These are phyloP conservation scores for Ampelomyces quisqualis DNA, from an alignment of 2,329 filamentous ascomycete genomes.

Conservation along the genomic window DNA sequence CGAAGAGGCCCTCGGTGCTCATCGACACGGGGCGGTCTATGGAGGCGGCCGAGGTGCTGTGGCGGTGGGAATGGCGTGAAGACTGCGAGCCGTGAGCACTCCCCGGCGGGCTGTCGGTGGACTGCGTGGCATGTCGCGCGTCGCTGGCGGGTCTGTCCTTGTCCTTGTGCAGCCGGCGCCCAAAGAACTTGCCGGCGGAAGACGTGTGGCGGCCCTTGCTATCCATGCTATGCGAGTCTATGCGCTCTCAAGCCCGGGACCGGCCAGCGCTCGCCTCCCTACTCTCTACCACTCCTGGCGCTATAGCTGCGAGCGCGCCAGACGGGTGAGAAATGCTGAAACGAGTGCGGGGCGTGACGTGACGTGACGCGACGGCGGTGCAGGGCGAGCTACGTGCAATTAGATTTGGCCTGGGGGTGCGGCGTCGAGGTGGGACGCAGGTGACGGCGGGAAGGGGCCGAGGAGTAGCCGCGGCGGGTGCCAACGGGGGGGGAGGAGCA, in stretches of 20 bases:
- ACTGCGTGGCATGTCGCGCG: constrained; percentile 53
- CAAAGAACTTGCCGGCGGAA: constrained; percentile 82
- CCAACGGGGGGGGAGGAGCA: background rate
- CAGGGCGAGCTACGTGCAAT: constrained; percentile 3
- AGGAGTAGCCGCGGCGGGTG: constrained; percentile 9
- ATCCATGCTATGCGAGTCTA: constrained; percentile 48
- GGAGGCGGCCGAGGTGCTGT: constrained; percentile 54
- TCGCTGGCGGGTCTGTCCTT: constrained; percentile 46
- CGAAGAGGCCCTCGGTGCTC: constrained; percentile 65
- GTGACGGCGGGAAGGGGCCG: constrained; percentile 22
- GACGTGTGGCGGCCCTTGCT: constrained; percentile 76
- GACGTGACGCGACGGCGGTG: constrained; percentile 1
- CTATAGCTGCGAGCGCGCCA: constrained; percentile 1
- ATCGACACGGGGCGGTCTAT: constrained; percentile 66
- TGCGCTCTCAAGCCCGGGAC: constrained; percentile 12
- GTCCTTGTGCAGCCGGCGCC: constrained; percentile 74
- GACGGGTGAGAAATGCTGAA: constrained; percentile 8
- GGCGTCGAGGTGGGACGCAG: constrained; percentile 14
- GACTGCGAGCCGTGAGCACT: constrained; percentile 66
- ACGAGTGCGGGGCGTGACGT: constrained; percentile 16
- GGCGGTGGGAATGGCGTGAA: constrained; percentile 65
- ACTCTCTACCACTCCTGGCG: background rate
- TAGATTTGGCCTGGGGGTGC: constrained; percentile 1
- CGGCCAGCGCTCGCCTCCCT: constrained; percentile 13
- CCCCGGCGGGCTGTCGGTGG: constrained; percentile 61